Evolutionary conservation across 176 grass and related monocot genomes (phyloP), one percentile per base, ranked within the genome.

Genomic region (Echinochloa phyllopogon): DNA sequence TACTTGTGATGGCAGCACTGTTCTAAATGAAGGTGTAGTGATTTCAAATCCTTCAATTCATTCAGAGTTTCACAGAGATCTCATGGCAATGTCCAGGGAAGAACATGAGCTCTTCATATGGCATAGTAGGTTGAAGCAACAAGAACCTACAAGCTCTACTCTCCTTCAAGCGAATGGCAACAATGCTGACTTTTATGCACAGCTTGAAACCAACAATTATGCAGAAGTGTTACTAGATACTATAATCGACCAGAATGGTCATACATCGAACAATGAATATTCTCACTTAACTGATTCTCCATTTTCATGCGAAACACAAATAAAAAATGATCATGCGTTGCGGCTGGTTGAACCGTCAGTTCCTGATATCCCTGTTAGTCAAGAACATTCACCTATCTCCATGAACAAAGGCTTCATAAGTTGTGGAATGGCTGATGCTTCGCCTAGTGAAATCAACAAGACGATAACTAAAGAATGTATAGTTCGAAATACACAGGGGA

Each of bases 51-150:
- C 70, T 74, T 87, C 47, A 25, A 6, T 83, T 81, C 74, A 84
- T 60, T 84, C 71, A 77, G 77, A 89, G 14, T 67, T 77, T 75
- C 80, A 88, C 75, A 78, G 88, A 86, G 69, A 62, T 81, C 49
- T 86, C 72, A 84, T 70, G 38, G 9, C 47, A 49, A 82, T 55
- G 39, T 81, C 79, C 41, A 75, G 66, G 70, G 83, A 91, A 61
- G 86, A 91, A 86, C 24, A 81, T 42, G 80, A 81, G 68, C 56
- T 45, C 59, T 81, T 62, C 55, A 47, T 82, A 20, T 84, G 80
- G 75, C 24, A 69, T 48, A 66, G 57, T 65, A 53, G 82, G 37
- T 17, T 73, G 36, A 82, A 73, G 76, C 65, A 77, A 33, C 25
- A 78, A 78, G 77, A 55, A 33, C 72, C 43, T 91, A 65, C 69